Evolutionary conservation across 768 basidiomycete genomes (phyloP).

Genomic region (Lactifluus volemus): DNA sequence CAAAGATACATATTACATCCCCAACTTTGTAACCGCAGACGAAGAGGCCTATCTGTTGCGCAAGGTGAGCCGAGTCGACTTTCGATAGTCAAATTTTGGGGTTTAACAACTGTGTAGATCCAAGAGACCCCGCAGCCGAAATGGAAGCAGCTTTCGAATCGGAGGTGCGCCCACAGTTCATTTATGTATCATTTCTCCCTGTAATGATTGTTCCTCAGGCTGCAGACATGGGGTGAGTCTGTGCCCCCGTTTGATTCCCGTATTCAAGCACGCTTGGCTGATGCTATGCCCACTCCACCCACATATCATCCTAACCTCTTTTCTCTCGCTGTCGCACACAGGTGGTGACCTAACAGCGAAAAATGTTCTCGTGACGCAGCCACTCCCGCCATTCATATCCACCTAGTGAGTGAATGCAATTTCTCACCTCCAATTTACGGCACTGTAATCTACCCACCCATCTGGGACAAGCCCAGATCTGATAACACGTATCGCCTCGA

Average conservation of each 20-base stretch:
- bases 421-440: neutral
- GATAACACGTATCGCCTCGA: constrained; percentile 54
- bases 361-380: constrained; percentile 57
- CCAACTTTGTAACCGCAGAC: constrained; percentile 60
- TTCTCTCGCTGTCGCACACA: constrained; percentile 22
- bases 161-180: constrained; percentile 41
- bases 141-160: constrained; percentile 70
- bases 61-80: constrained; percentile 41
- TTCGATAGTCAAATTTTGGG: neutral
- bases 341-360: constrained; percentile 70
- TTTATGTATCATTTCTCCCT: neutral
- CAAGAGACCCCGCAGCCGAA: constrained; percentile 65
- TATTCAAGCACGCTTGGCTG: neutral
- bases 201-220: constrained; percentile 30
- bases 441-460: constrained; percentile 5
- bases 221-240: constrained; percentile 65
- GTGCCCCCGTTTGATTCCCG: too few relatives aligned
- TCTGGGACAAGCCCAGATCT: constrained; percentile 64
- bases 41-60: constrained; percentile 73
- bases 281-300: neutral
- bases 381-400: constrained; percentile 61
- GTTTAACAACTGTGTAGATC: constrained; percentile 40
- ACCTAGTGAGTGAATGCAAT: constrained; percentile 42
- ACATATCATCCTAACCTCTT: neutral
- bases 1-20: constrained; percentile 55